Conservation (phyloP, 306 rosid species). For the Malus fusca region DNA sequence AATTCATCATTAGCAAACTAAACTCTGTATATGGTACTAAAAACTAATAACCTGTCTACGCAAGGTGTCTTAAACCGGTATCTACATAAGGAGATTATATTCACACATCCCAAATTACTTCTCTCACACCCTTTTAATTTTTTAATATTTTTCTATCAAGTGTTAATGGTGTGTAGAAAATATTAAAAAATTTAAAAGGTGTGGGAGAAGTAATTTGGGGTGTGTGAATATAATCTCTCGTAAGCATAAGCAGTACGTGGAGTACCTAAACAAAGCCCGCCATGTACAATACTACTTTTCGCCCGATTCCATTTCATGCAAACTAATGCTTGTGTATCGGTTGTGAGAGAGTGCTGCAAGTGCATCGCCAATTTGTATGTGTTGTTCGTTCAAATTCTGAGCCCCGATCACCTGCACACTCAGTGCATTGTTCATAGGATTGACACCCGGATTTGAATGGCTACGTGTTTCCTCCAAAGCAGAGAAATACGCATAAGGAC, state of each 20-base stretch:
- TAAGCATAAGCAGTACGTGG: not conserved
- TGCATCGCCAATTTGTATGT: constrained; percentile 22
- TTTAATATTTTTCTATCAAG: no score
- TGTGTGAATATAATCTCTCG: no score
- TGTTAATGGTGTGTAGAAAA: no score
- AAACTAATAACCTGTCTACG: not conserved
- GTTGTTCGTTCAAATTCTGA: constrained; percentile 13
- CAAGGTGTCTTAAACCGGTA: not conserved
- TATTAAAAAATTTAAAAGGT: no score
- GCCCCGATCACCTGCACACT: constrained; percentile 20
- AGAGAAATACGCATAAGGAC: constrained; percentile 77
- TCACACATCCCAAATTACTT: no score
- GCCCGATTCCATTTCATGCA: constrained; percentile 61
- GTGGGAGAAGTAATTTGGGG: no score
- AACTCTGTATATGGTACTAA: not conserved
- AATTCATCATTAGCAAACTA: not conserved
- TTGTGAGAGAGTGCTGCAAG: not conserved
- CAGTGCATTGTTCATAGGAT: not conserved
- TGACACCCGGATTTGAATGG: not conserved
- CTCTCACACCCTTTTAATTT: no score
- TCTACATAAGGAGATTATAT: no score
- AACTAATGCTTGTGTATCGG: constrained; percentile 18
- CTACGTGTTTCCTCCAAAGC: constrained; percentile 46
- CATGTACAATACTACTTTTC: constrained; percentile 1
- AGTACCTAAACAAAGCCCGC: not conserved